phyloP scores from a whole-genome alignment of 768 basidiomycete genomes.

The Boletus pseudo-olivaceus region DNA sequence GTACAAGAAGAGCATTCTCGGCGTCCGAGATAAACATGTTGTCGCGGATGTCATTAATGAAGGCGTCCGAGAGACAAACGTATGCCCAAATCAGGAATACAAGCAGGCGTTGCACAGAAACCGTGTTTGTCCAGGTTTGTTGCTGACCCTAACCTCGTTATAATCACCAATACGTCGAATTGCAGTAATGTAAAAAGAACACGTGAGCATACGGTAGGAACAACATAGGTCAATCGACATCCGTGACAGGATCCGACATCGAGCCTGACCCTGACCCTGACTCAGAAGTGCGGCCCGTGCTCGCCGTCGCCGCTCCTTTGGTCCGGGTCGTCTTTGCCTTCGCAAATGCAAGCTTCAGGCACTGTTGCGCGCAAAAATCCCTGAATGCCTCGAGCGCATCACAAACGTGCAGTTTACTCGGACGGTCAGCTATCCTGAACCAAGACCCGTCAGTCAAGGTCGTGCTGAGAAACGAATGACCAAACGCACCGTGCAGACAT shows the following conservation, averaged over 20 bases:
- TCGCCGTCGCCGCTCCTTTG: neutral
- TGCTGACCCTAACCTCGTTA: neutral
- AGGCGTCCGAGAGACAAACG: conserved; percentile 12
- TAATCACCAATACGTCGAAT: conserved; percentile 8
- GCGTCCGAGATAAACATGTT: neutral
- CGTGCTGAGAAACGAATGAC: neutral
- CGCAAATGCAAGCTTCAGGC: conserved; percentile 32
- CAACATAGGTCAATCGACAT: conserved; percentile 28
- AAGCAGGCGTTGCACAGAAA: conserved; percentile 15
- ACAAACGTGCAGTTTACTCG: conserved; percentile 48
- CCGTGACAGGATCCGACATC: conserved; percentile 22
- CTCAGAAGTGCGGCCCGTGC: neutral
- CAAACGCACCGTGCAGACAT: conserved; percentile 49
- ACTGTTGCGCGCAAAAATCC: conserved; percentile 49
- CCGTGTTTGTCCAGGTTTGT: conserved; percentile 8
- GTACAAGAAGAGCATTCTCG: neutral
- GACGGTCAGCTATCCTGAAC: conserved; percentile 49
- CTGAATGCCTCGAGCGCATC: conserved; percentile 50
- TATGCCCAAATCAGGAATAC: conserved; percentile 30
- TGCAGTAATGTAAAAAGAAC: conserved; percentile 13
- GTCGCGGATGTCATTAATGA: no score
- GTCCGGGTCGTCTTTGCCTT: conserved; percentile 17
- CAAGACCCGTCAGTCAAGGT: neutral
- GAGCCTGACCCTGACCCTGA: conserved; percentile 12
- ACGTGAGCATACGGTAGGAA: conserved; percentile 1